Base-by-base conservation (phyloP, 345 rosid species). In the Lepidium aucheri region DNA sequence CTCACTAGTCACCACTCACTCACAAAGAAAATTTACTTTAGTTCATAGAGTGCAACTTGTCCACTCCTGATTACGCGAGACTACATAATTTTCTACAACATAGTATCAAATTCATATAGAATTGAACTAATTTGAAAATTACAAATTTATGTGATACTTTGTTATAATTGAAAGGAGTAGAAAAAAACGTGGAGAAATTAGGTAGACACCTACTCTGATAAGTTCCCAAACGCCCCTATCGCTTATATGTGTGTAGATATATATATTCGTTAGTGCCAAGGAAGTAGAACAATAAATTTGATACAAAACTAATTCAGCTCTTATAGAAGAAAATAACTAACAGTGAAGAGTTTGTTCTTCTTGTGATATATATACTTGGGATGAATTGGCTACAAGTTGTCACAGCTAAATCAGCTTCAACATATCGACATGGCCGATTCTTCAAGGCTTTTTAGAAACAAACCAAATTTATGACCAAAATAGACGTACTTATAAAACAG, bases 131-230 rank as follows among this genome's bases (percentile, higher is more conserved):
- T 8, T 30, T 30, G 9, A 20, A 35, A 54, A 11, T 3, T 17
- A 32, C 17, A 3, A 36, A 35, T 10, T 17, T 36, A 26, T 62
- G 53, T 18, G 54, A 34, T 22, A 4, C 32, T 9, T 9, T 17
- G 17, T 12, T 5, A 62, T 18, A 35, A 10, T 7, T 3, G 54
- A 26, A 8, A 4, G 18, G 56, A 28, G n/a, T n/a, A n/a, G 26
- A 56, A 18, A 34, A 20, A 57, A 43, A 57, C 72, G 65, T 67
- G 65, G 45, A 2, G 40, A 45, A 57, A 67, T 57, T 70, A 43
- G 75, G 75, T 70, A 1, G 44, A 28, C 47, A 69, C 74, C 74
- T 52, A 69, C 61, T 42, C 15, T 20, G 22, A 20, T 20, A 53
- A n/a, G n/a, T n/a, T n/a, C n/a, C n/a, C n/a, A n/a, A 7, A 7